Percentiles rank a stretch among this genome's conserved stretches.
Conservation (phyloP, 1,284 basidiomycete genomes). For the Wallemia mellicola region DNA sequence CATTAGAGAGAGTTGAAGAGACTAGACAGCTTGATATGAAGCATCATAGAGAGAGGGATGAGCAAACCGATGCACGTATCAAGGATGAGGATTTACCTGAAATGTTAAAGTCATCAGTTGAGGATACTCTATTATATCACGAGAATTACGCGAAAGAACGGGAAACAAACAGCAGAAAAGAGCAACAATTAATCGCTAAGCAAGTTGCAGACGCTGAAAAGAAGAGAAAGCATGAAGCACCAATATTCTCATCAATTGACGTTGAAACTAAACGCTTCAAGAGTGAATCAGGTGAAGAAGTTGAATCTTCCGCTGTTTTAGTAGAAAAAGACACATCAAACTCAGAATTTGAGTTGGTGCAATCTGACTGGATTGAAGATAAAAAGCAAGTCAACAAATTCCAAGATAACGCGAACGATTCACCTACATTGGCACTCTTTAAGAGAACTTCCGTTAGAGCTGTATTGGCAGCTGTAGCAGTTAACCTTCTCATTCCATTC, state of each 20-base stretch:
- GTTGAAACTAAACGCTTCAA: background rate
- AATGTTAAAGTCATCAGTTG: background rate
- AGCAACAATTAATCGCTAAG: background rate
- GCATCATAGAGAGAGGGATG: background rate
- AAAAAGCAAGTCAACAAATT: background rate
- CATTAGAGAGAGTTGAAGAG: background rate
- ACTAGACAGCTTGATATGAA: background rate
- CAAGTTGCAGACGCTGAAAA: background rate
- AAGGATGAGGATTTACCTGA: background rate
- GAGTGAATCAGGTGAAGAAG: background rate
- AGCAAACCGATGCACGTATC: background rate
- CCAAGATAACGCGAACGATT: background rate
- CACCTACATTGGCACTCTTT: background rate
- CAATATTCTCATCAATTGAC: background rate
- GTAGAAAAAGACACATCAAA: background rate
- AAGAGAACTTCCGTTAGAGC: background rate
- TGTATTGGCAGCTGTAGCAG: conserved; percentile 45
- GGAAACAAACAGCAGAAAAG: background rate
- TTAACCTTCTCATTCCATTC: conserved; percentile 78
- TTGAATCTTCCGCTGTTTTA: background rate
- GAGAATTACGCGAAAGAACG: background rate
- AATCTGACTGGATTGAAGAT: background rate
- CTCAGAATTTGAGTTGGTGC: background rate
- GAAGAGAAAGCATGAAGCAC: background rate
- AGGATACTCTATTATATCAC: background rate